These are phyloP conservation scores for Thyridium curvatum DNA, from an alignment of 2,329 filamentous ascomycete genomes.

Conservation along the genomic window DNA sequence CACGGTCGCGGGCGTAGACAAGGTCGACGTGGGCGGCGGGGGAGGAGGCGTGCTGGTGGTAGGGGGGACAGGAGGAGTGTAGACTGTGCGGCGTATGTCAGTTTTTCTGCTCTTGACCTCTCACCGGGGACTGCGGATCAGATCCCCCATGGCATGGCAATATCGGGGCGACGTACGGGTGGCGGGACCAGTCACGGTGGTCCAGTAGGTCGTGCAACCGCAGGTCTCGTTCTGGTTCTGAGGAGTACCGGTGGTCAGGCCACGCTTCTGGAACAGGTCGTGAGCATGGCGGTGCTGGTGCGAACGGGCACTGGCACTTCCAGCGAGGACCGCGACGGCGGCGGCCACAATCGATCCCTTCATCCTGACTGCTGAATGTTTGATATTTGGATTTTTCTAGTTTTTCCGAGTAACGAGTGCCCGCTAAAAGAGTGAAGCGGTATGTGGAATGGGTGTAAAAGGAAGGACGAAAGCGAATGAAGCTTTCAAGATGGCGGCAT, in stretches of 20 bases:
- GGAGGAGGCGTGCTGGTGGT: constrained; percentile 10
- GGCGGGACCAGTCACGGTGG: constrained; percentile 61
- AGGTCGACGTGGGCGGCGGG: constrained; percentile 20
- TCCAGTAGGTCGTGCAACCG: constrained; percentile 69
- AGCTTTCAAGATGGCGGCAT: constrained; percentile 43
- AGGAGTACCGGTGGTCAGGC: constrained; percentile 11
- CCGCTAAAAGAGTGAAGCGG: constrained; percentile 89
- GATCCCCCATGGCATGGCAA: too few relatives aligned
- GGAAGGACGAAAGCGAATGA: constrained; percentile 44
- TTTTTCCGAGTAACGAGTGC: constrained; percentile 53
- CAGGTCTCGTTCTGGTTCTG: constrained; percentile 41
- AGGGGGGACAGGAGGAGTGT: constrained; percentile 18
- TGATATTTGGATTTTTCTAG: constrained; percentile 17
- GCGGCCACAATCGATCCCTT: constrained; percentile 65
- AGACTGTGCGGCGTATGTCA: too few relatives aligned
- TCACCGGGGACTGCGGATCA: too few relatives aligned
- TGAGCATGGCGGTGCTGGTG: constrained; percentile 59
- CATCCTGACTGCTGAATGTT: constrained; percentile 42
- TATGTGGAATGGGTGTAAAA: constrained; percentile 37
- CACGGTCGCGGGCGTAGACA: constrained; percentile 31
- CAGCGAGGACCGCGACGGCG: constrained; percentile 54
- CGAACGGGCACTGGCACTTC: constrained; percentile 46
- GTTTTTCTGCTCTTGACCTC: too few relatives aligned
- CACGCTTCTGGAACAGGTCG: constrained; percentile 48
- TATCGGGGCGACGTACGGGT: constrained; percentile 45